Conservation (phyloP, 2,329 filamentous ascomycete species). For the Bipolaris sorokiniana region DNA sequence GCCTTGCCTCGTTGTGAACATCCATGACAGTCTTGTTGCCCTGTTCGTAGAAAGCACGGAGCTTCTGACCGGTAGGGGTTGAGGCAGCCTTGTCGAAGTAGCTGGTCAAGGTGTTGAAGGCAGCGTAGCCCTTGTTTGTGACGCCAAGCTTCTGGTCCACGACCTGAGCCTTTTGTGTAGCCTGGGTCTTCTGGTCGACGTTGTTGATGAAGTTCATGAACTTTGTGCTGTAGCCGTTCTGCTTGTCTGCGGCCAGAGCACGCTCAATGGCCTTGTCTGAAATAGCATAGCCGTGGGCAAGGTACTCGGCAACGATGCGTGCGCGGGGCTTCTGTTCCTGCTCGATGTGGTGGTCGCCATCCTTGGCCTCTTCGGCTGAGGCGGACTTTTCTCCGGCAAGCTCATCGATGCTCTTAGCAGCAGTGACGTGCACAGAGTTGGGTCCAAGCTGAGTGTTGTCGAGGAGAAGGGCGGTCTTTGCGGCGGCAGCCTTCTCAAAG, state of each 20-base stretch:
- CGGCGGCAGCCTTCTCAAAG: conserved; percentile 95
- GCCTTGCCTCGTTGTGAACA: conserved; percentile 87
- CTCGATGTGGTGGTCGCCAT: conserved; percentile 71
- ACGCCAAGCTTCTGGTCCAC: conserved; percentile 87
- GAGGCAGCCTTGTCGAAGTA: conserved; percentile 95
- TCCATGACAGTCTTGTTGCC: conserved; percentile 89
- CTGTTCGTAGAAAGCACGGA: conserved; percentile 86
- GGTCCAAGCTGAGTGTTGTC: conserved; percentile 93
- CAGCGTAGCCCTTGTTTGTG: conserved; percentile 71
- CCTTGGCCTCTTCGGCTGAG: conserved; percentile 57
- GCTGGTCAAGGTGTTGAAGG: conserved; percentile 72
- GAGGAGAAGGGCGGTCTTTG: conserved; percentile 94
- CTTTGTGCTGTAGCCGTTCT: conserved; percentile 81
- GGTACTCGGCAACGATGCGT: conserved; percentile 93
- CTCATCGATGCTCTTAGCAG: conserved; percentile 71
- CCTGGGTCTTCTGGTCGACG: conserved; percentile 86
- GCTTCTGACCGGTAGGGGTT: conserved; percentile 85
- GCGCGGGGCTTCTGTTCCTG: conserved; percentile 97
- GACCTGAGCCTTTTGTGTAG: conserved; percentile 81
- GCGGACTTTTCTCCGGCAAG: conserved; percentile 65
- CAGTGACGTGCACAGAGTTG: conserved; percentile 76
- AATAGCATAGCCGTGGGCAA: conserved; percentile 90
- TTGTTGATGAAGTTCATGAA: conserved; percentile 78
- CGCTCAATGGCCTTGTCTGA: conserved; percentile 77
- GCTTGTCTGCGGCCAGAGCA: conserved; percentile 85